Evolutionary conservation across 208 protist genomes (phyloP).

Genomic region (Zelonia costaricensis): DNA sequence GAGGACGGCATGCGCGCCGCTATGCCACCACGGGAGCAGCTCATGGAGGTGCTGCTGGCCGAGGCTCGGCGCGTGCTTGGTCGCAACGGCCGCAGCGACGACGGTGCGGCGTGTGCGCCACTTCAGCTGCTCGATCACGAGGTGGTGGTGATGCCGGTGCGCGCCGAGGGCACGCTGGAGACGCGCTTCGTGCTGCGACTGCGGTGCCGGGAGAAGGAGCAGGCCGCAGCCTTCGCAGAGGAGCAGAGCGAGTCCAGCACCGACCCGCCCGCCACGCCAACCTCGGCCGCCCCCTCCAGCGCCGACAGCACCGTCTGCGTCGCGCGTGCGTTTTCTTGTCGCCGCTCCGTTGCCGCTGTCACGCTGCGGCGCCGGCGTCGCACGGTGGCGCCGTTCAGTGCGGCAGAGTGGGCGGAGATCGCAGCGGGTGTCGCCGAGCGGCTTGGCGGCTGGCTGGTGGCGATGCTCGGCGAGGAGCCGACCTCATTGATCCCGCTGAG

Average conservation of each 20-base stretch:
- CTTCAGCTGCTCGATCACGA: slow-evolving; percentile 43
- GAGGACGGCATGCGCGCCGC: slow-evolving; percentile 13
- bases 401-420: slow-evolving; percentile 40
- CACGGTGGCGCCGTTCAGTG: slow-evolving; percentile 4
- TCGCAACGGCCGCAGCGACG: not conserved
- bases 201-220: slow-evolving; percentile 32
- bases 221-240: too few species aligned
- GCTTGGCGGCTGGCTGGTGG: slow-evolving; percentile 43
- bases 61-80: slow-evolving; percentile 11
- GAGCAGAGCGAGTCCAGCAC: too few species aligned
- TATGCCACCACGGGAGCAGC: slow-evolving; percentile 29
- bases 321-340: too few species aligned
- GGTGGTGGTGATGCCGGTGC: slow-evolving; percentile 68
- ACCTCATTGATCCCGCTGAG: slow-evolving; percentile 55
- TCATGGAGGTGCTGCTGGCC: slow-evolving; percentile 36
- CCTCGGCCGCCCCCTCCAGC: not conserved
- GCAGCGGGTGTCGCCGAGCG: slow-evolving; percentile 38
- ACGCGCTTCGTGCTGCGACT: slow-evolving; percentile 53
- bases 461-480: slow-evolving; percentile 55
- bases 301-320: not conserved
- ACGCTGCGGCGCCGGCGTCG: slow-evolving; percentile 1
- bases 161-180: slow-evolving; percentile 5
- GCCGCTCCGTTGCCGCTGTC: not conserved
- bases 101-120: not conserved
- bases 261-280: not conserved